These are phyloP conservation scores for Aspergillus sp. DNA, from an alignment of 2,329 filamentous ascomycete species.

Conservation along the genomic window DNA sequence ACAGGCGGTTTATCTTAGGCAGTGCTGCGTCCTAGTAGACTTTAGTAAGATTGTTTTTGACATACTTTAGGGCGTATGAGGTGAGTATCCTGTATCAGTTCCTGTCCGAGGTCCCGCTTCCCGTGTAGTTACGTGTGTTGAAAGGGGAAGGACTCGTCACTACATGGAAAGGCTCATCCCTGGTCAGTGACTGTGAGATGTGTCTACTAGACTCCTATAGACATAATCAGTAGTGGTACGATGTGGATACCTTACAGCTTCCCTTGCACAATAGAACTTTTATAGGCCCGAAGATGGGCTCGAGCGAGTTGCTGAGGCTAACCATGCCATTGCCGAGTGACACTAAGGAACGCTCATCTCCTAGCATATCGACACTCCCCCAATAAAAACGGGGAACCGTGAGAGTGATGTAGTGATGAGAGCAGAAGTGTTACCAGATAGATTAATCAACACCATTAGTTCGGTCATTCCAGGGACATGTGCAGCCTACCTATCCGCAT, in stretches of 20 bases:
- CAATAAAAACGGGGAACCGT: slow-evolving; percentile 6
- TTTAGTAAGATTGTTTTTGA: not conserved
- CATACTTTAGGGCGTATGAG: not conserved
- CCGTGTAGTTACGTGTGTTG: not conserved
- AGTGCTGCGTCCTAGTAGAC: not conserved
- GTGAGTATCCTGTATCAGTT: not conserved
- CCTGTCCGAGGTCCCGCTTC: slow-evolving; percentile 2
- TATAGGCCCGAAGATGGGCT: slow-evolving; percentile 7
- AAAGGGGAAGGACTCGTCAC: not conserved
- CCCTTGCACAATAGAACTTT: slow-evolving; percentile 12
- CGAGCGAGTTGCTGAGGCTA: slow-evolving; percentile 1
- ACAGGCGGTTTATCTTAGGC: not conserved
- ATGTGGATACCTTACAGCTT: slow-evolving; percentile 11
- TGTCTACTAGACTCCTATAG: not conserved
- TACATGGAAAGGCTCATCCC: not conserved
- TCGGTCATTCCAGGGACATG: not conserved
- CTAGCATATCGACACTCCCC: slow-evolving; percentile 1
- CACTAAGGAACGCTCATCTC: slow-evolving; percentile 10
- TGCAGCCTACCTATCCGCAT: not conserved
- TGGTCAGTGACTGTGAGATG: not conserved
- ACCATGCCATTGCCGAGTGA: slow-evolving; percentile 8
- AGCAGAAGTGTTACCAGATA: not conserved
- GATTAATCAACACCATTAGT: not conserved
- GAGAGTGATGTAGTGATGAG: slow-evolving; percentile 1
- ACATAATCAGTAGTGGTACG: slow-evolving; percentile 2